Evolutionary conservation across 768 basidiomycete genomes (phyloP), one percentile per base, ranked within the genome.

Genomic region (Rhodotorula toruloides): DNA sequence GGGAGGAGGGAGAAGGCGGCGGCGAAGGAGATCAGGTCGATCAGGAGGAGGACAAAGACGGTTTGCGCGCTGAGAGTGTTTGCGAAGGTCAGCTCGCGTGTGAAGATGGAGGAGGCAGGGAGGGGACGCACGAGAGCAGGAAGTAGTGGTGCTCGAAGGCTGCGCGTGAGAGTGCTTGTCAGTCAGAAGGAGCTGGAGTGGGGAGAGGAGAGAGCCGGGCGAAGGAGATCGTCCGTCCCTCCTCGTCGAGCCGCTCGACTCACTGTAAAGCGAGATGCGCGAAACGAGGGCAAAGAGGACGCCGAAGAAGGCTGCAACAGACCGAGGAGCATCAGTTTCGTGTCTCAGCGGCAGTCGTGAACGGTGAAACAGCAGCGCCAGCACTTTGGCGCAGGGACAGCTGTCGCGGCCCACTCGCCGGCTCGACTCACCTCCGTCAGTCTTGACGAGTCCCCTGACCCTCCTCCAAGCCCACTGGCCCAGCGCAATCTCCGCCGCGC

Each of bases 71-170:
- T 54, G 48, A 21, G 5, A 12, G 17, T 19, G 21, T 5, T 46
- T 6, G 21, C 27, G 13, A 10, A 29, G 29, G 31, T 40, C 9
- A 21, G 32, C 9, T 6, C 22, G 27, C 12, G 12, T 13, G 10
- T 2, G 16, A 57, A 53, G 16, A 0, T 16, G 21, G 39, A 25
- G n/a, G n/a, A n/a, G n/a, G n/a, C n/a, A n/a, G n/a, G n/a, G n/a
- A n/a, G 22, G 31, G 21, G 11, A 63, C 68, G 34, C 25, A 69
- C 68, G 60, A 59, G n/a, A 70, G 63, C 36, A 70, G 61, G 48
- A 70, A 70, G 47, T 70, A 70, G 27, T 56, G 55, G 59, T 65
- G 63, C 47, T 70, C 68, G 17, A 70, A 70, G 34, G 54, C 50
- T 54, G 53, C 53, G 53, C 14, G n/a, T 8, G 11, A 22, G 49